Conservation (phyloP, 106 monocot genomes). For the Hemerocallis citrina region DNA sequence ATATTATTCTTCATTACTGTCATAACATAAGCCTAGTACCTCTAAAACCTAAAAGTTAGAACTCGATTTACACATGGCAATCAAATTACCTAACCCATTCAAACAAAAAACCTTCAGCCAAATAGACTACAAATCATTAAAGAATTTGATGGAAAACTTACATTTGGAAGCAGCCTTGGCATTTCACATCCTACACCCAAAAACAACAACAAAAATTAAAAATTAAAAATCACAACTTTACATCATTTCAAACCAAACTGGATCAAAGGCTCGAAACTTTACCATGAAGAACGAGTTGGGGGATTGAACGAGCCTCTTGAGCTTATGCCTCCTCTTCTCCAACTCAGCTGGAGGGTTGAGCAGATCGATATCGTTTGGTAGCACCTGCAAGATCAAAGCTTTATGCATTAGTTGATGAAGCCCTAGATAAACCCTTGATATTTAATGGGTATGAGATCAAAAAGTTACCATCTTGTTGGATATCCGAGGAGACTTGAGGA, state of each 20-base stretch:
- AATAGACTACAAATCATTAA: too few relatives aligned
- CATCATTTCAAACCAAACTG: not conserved
- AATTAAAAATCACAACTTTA: not conserved
- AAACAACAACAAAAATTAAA: not conserved
- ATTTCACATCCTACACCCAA: conserved; percentile 51
- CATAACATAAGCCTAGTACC: too few relatives aligned
- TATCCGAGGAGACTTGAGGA: not conserved
- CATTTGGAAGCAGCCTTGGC: conserved; percentile 65
- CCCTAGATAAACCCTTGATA: not conserved
- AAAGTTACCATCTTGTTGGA: not conserved
- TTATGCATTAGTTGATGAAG: not conserved
- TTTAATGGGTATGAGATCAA: not conserved
- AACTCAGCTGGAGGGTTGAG: conserved; percentile 62
- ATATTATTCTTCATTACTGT: too few relatives aligned
- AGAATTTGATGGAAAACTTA: conserved; percentile 17
- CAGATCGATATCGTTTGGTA: conserved; percentile 61
- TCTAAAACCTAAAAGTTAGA: too few relatives aligned
- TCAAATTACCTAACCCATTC: too few relatives aligned
- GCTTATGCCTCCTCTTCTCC: conserved; percentile 70
- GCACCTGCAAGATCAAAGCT: conserved; percentile 27
- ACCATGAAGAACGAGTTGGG: conserved; percentile 82
- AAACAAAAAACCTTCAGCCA: too few relatives aligned
- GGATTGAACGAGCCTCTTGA: conserved; percentile 68
- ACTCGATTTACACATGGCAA: too few relatives aligned
- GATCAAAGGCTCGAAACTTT: not conserved